A percentile compares a stretch with the other conserved stretches of the same genome.
Evolutionary conservation across 352 stramenopile genomes (phyloP).

Genomic region (Globisporangium okanoganense): DNA sequence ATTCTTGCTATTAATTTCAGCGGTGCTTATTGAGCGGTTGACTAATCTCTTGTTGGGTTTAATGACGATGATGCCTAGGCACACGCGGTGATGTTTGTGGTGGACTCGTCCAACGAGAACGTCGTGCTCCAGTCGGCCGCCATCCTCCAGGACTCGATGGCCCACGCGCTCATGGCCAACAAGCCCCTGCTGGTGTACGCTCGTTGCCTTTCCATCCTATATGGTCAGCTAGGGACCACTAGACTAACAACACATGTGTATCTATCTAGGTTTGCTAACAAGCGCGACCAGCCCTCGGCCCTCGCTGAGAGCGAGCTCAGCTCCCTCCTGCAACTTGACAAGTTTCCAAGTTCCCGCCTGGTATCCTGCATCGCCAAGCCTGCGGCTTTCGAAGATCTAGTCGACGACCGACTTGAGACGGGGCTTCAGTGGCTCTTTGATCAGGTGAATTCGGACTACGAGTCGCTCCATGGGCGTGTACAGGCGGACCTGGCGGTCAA

Average conservation of each 20-base stretch:
- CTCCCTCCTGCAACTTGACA: constrained; percentile 30
- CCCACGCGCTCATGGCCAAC: constrained; percentile 38
- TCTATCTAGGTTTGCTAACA: constrained; percentile 81
- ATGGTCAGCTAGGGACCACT: neutral
- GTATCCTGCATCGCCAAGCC: constrained; percentile 63
- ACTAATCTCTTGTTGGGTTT: constrained; percentile 2
- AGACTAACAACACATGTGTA: too few relatives aligned
- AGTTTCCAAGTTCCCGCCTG: constrained; percentile 38
- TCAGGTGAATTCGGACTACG: constrained; percentile 51
- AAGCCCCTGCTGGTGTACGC: constrained; percentile 74
- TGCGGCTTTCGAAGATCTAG: constrained; percentile 33
- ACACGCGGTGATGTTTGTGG: constrained; percentile 71
- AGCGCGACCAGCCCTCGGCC: constrained; percentile 43
- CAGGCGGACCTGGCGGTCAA: constrained; percentile 43
- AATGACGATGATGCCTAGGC: constrained; percentile 28
- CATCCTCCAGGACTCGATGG: constrained; percentile 55
- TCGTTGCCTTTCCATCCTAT: neutral
- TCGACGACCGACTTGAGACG: constrained; percentile 62
- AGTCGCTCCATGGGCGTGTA: constrained; percentile 45
- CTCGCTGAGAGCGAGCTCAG: constrained; percentile 37
- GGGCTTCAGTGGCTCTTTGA: constrained; percentile 73
- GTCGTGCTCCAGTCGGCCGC: constrained; percentile 39
- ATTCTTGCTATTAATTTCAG: neutral
- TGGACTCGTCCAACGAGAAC: constrained; percentile 58
- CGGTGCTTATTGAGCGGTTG: constrained; percentile 2